Evolutionary conservation across 768 basidiomycete genomes (phyloP), one percentile per base, ranked within the genome.

Genomic region (Mycena olivaceomarginata): DNA sequence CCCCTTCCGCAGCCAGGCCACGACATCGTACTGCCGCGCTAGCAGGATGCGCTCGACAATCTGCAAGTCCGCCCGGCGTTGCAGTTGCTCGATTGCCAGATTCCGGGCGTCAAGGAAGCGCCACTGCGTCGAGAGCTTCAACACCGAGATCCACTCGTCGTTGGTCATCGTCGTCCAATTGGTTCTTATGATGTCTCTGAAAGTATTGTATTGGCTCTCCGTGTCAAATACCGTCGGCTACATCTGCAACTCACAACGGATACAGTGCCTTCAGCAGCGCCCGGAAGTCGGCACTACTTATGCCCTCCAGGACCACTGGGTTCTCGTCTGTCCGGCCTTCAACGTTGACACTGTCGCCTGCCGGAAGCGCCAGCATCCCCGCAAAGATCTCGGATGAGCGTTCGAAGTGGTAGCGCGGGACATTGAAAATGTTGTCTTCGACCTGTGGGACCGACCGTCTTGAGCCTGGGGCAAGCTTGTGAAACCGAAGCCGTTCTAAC

Each of bases 391-490:
- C 81, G 0, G 87, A 88, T 56, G 83, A 81, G 31, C 81, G 79
- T 43, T 82, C 77, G 39, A 89, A 85, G 25, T 84, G 82, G 22
- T 82, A 79, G 12, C 83, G 82, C 15, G 87, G 88, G 10, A 89
- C 80, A 68, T 86, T 86, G 83, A 88, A 89, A 15, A 87, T 67
- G 20, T 78, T 79, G 51, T 84, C 82, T 65, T 89, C 88, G 40
- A 87, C 88, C 88, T 88, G 51, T 57, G 56, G 15, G 43, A 10
- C 15, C 43, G 10, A 45, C 31, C 31, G 31, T 31, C 31, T 31
- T 45, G 6, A 45, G 43, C 11, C 10, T 45, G 43, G 43, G 10
- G 31, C 31, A 31, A 31, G 31, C 25, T 11, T 31, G 64, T n/a
- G 25, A 31, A 10, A 12, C 13, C 2, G 6, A 25, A 45, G 1